Base-by-base conservation (phyloP, 2,329 filamentous ascomycete genomes). In the Sphaerostilbella broomeana region DNA sequence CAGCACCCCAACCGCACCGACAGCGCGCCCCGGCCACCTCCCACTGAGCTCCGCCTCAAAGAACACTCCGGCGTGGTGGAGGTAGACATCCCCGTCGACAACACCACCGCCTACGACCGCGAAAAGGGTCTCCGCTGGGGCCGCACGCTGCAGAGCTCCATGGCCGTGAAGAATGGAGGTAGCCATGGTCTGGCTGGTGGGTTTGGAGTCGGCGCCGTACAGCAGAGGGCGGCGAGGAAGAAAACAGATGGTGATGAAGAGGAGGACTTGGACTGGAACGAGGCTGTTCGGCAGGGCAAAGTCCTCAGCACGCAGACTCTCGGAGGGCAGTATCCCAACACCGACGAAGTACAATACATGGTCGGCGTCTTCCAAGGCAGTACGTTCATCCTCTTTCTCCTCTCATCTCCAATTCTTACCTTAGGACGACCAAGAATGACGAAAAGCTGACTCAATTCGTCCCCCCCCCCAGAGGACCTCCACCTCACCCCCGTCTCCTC, bases 331-430 rank as follows among this genome's bases (percentile, higher is more conserved):
- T 81, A 86, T 45, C 72, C 81, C 10, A 73, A 78, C 27, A 69
- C 79, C 3, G 78, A 81, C 47, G 76, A 82, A 47, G 82, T 83
- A 16, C 82, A 86, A 49, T 94, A 94, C 65, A 94, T 95, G 80
- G 73, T 95, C 35, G 92, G 87, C 19, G 83, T 88, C n/a, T 95
- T 97, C 58, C 77, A 83, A 57, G 82, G 82, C 36, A 77, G 86
- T 90, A 62, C 51, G 79, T 69, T 16, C 18, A 5, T 7, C 18
- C 11, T 5, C 5, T 10, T 17, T 25, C 17, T 3, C 3, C 1
- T 15, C 12, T n/a, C 19, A 4, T 30, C 26, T 13, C 24, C 24
- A 15, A 13, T 42, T 7, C 13, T 16, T 15, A 12, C n/a, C 8
- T n/a, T 6, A 8, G 10, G 24, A 10, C n/a, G n/a, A 40, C 47